Base-by-base conservation (phyloP, 305 asterid genomes). In the Striga hermonthica region DNA sequence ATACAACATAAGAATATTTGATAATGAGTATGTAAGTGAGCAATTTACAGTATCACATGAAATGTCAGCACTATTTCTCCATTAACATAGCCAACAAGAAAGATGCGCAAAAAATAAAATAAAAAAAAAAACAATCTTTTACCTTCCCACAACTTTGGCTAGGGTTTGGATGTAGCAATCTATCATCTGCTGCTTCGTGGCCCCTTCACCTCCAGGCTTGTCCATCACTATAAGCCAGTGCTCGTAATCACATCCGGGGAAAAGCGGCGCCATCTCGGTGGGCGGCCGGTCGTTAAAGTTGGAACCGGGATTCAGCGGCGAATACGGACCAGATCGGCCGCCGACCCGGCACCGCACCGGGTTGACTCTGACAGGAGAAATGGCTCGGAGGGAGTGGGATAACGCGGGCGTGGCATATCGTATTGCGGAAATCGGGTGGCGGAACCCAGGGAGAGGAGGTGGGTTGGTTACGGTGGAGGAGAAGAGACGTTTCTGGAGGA, bases 151-250 rank as follows among this genome's bases (percentile, higher is more conserved):
- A 39, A 89, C 84, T 80, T 81, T 81, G 61, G 96, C 95, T 45
- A 89, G 84, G 71, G 96, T 92, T 75, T 89, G 76, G 10, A 92
- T 67, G 57, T 87, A 92, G 60, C 98, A 92, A 76, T 92, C 91
- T 53, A 89, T 89, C 95, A 92, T 92, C 75, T 89, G 95, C 79
- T 92, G 86, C 60, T 92, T 92, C 34, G 78, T 78, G 37, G 98
- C 95, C 54, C 93, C 93, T 81, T 92, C 98, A 3, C 98, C 98
- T 3, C 97, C 98, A 13, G 97, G 98, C 79, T 89, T 87, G 72
- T 92, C 98, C 95, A 92, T 90, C 58, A 90, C 96, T 36, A 92
- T 90, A 28, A 88, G 95, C 98, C 95, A 88, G 72, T 87, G 97
- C 79, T 90, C 94, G 38, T 92, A 92, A 64, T 93, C 99, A 68